Percentiles rank a stretch among this genome's conserved stretches.
These are phyloP conservation scores for Sporobolomyces phaffii DNA, from an alignment of 768 basidiomycete species.

Conservation along the genomic window DNA sequence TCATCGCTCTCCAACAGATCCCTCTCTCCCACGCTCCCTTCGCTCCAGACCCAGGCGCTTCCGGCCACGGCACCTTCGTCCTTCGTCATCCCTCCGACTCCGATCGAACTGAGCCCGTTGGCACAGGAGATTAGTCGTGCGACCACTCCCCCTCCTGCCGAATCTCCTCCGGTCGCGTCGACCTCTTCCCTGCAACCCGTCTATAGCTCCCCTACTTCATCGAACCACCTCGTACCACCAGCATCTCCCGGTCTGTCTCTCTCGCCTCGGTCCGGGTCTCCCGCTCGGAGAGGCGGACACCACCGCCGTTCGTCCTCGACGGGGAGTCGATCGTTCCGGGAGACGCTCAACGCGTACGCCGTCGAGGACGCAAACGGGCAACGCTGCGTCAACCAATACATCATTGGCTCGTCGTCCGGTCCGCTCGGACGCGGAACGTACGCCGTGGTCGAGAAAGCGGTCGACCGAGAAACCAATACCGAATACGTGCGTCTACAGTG, in stretches of 20 bases:
- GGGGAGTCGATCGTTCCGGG: conserved; percentile 22
- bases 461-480: conserved; percentile 24
- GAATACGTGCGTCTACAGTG: conserved; percentile 30
- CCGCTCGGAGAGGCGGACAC: not conserved
- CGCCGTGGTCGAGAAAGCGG: conserved; percentile 32
- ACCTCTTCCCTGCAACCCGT: conserved; percentile 1
- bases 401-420: conserved; percentile 4
- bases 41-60: not conserved
- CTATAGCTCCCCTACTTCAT: not conserved
- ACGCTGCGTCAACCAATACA: conserved; percentile 36
- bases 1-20: no score
- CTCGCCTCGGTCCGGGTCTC: not conserved
- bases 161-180: not conserved
- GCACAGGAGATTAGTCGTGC: not conserved
- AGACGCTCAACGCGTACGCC: conserved; percentile 37
- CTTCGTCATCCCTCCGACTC: conserved; percentile 9
- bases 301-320: conserved; percentile 28
- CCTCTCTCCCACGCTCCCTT: not conserved
- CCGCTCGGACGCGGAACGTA: conserved; percentile 28
- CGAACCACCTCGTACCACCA: conserved; percentile 10
- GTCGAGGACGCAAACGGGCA: conserved; percentile 24
- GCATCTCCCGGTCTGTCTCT: not conserved
- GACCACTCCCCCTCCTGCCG: not conserved
- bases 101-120: not conserved
- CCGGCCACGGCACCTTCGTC: not conserved